Evolutionary conservation across 208 protist species (phyloP).

Genomic region (Trichomonas gallinae): DNA sequence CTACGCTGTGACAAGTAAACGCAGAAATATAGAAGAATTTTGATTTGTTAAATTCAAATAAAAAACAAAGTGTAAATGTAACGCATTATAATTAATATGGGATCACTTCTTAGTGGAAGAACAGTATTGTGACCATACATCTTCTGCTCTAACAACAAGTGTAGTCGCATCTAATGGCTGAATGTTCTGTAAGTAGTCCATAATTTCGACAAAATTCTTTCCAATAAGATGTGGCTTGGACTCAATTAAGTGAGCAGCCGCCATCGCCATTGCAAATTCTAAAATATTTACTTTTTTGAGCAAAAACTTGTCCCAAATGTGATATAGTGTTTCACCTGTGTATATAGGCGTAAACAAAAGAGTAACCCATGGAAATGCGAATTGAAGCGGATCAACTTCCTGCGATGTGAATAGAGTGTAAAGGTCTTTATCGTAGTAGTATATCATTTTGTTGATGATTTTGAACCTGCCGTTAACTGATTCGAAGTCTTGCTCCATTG

Average conservation of each 20-base stretch:
- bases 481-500: neutral
- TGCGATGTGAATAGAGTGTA: neutral
- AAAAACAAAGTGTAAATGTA: too few species aligned
- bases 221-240: neutral
- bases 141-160: neutral
- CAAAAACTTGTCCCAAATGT: neutral
- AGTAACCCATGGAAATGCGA: neutral
- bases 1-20: too few species aligned
- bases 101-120: neutral
- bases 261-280: slow-evolving; percentile 9
- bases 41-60: too few species aligned
- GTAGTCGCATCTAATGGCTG: neutral
- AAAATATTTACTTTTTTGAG: neutral
- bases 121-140: neutral
- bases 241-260: neutral
- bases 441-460: neutral
- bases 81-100: too few species aligned
- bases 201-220: neutral
- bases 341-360: neutral
- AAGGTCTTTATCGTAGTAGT: neutral
- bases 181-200: neutral
- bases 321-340: neutral
- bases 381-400: neutral
- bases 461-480: neutral
- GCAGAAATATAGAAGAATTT: too few species aligned